Percentiles rank a stretch among this genome's conserved stretches.
Evolutionary conservation across 2,329 filamentous ascomycete genomes (phyloP).

Genomic region (Aspergillus brunneoviolaceus): DNA sequence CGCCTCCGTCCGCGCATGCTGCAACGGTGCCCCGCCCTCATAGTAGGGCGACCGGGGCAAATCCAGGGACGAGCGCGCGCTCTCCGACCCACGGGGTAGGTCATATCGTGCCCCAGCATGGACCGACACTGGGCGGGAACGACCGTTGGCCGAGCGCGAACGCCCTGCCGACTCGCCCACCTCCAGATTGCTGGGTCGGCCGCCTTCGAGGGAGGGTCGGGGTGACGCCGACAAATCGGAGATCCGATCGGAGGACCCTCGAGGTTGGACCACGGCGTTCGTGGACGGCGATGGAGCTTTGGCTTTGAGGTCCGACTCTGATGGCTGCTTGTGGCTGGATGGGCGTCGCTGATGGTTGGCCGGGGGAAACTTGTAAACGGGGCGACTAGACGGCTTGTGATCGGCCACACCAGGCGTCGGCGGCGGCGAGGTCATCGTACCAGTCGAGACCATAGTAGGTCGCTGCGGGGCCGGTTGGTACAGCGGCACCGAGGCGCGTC

Average conservation of each 20-base stretch:
- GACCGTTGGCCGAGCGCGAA: slow-evolving; percentile 64
- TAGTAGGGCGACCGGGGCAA: slow-evolving; percentile 36
- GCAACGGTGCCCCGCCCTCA: slow-evolving; percentile 35
- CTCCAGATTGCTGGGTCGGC: slow-evolving; percentile 64
- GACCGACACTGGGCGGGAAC: slow-evolving; percentile 74
- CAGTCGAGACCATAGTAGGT: slow-evolving; percentile 63
- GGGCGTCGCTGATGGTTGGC: slow-evolving; percentile 46
- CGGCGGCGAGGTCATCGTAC: slow-evolving; percentile 72
- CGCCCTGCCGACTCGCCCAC: slow-evolving; percentile 57
- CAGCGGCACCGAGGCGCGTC: slow-evolving; percentile 32
- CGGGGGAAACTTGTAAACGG: slow-evolving; percentile 57
- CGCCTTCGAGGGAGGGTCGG: slow-evolving; percentile 69
- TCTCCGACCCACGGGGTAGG: slow-evolving; percentile 75
- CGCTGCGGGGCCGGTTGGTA: slow-evolving; percentile 50
- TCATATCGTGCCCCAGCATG: slow-evolving; percentile 82
- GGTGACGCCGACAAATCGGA: slow-evolving; percentile 58
- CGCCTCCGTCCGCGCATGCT: slow-evolving; percentile 35
- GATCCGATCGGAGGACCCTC: slow-evolving; percentile 49
- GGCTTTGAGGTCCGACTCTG: slow-evolving; percentile 28
- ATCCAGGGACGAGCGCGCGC: slow-evolving; percentile 46
- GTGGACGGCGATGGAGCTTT: slow-evolving; percentile 36
- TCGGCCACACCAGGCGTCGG: slow-evolving; percentile 40
- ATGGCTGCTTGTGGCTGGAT: slow-evolving; percentile 49
- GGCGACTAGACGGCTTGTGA: slow-evolving; percentile 32
- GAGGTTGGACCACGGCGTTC: slow-evolving; percentile 48